A percentile compares a stretch with the other conserved stretches of the same genome.
These are phyloP conservation scores for Eucalyptus virginea DNA, from an alignment of 345 rosid species.

Conservation along the genomic window DNA sequence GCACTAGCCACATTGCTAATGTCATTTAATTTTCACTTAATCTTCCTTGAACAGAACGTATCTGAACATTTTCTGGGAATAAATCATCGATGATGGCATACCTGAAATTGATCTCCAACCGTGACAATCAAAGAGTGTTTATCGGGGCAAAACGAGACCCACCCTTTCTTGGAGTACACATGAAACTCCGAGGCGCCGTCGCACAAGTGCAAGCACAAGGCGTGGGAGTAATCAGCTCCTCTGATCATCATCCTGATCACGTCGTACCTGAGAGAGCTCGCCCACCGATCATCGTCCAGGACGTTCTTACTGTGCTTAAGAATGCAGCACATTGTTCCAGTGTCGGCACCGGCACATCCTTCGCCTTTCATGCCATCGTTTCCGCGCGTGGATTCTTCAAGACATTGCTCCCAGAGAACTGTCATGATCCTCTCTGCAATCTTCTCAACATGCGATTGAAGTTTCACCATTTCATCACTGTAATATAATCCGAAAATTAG, in stretches of 20 bases:
- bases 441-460: constrained; percentile 32
- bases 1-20: neutral
- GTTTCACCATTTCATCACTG: constrained; percentile 55
- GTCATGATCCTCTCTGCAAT: constrained; percentile 28
- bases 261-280: constrained; percentile 32
- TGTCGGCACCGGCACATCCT: neutral
- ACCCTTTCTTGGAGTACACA: constrained; percentile 85
- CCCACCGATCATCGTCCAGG: constrained; percentile 9
- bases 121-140: constrained; percentile 58
- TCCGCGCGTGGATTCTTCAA: neutral
- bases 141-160: constrained; percentile 63
- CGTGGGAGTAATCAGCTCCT: constrained; percentile 67
- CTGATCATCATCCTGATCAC: constrained; percentile 69
- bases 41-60: neutral
- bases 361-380: neutral
- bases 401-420: constrained; percentile 1
- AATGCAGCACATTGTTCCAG: constrained; percentile 30
- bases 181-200: constrained; percentile 52
- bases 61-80: neutral
- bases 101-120: constrained; percentile 72
- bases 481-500: neutral
- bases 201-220: constrained; percentile 43
- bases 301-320: constrained; percentile 23
- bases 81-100: neutral
- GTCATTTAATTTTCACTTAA: neutral